Evolutionary conservation across 306 rosid genomes (phyloP).

Genomic region (Dicorynia guianensis): DNA sequence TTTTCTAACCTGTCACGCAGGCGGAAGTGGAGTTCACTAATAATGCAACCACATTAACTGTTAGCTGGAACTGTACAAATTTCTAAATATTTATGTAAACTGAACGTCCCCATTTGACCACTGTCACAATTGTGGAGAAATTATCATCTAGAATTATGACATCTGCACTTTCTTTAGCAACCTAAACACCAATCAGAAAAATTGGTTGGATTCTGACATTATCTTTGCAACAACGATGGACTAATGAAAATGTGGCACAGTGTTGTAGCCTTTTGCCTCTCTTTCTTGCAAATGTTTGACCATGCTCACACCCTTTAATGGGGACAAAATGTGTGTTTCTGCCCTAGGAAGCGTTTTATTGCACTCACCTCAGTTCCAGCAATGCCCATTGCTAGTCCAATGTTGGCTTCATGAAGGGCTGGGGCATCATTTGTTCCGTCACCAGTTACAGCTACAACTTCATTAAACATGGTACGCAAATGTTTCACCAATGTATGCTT

Average conservation of each 20-base stretch:
- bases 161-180: constrained; percentile 99
- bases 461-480: constrained; percentile 81
- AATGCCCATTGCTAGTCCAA: constrained; percentile 99
- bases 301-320: constrained; percentile 3
- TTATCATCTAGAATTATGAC: constrained; percentile 95
- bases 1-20: constrained; percentile 79
- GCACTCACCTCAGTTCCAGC: constrained; percentile 95
- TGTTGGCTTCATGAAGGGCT: constrained; percentile 98
- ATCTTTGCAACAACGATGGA: background rate
- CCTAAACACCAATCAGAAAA: constrained; percentile 55
- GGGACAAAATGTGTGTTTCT: background rate
- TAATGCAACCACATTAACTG: constrained; percentile 90
- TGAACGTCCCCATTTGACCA: constrained; percentile 98
- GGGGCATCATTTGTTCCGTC: constrained; percentile 99
- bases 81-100: constrained; percentile 94
- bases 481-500: constrained; percentile 91
- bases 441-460: constrained; percentile 98
- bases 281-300: constrained; percentile 11
- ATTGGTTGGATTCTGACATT: constrained; percentile 32
- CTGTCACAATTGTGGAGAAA: constrained; percentile 96
- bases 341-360: constrained; percentile 15
- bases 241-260: constrained; percentile 16
- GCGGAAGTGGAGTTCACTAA: constrained; percentile 96
- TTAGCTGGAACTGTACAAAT: constrained; percentile 96
- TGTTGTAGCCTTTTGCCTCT: background rate